Evolutionary conservation across 2,329 filamentous ascomycete species (phyloP), one percentile per base, ranked within the genome.

Genomic region (Hortaea sp.): DNA sequence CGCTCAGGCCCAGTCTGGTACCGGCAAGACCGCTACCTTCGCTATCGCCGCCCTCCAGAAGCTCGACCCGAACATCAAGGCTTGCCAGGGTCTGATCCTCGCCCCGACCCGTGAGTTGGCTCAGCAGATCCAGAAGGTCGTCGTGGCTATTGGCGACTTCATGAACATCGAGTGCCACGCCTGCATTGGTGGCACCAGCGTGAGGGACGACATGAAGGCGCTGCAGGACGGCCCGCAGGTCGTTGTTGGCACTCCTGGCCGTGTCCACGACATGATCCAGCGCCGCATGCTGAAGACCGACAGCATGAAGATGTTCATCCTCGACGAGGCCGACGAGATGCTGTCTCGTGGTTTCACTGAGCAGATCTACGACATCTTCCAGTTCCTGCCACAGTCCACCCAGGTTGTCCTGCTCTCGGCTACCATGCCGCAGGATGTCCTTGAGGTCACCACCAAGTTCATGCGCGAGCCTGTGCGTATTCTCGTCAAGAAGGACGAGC

Each of bases 301-400:
- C 70, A 77, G 80, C 72, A 95, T 98, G 82, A 98, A 98, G 84
- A 95, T 97, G 86, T 94, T 98, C 72, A 88, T 98, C 63, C 87
- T 98, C 62, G 92, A 98, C 68, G 92, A 98, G 78, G 92, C 92
- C 64, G 92, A 98, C 69, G 92, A 98, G 76, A 95, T 98, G 86
- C 82, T 98, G 76, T 94, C 88, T 68, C 90, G 90, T 66, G 92
- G 92, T 79, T 98, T 98, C 82, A 95, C 89, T 64, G 92, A 98
- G 78, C 92, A 98, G 78, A 98, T 98, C 76, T 98, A 98, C 80
- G 92, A 98, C 72, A 94, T 98, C 75, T 98, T 95, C 84, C 90
- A 95, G 75, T 86, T 95, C 52, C 85, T 98, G 46, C 92, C 92
- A 48, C 92, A 95, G 75, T 89, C 88, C 54, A 98, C 90, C 67